Evolutionary conservation across 2,329 filamentous ascomycete genomes (phyloP).

Genomic region (Stemphylium beticola): DNA sequence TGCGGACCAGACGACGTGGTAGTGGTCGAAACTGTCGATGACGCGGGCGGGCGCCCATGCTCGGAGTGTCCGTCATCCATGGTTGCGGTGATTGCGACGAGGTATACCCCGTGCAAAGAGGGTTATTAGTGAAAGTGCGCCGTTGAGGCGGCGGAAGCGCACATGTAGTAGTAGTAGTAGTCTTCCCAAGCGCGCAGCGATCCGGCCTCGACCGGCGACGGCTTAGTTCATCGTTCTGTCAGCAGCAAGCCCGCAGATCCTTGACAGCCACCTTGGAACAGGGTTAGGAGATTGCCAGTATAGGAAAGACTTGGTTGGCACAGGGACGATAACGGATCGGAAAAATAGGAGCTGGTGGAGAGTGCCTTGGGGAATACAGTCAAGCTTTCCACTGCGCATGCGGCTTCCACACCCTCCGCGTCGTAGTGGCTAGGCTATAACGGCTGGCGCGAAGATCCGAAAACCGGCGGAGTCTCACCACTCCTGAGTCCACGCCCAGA

Average conservation of each 20-base stretch:
- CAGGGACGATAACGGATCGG: not conserved
- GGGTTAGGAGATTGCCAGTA: conserved; percentile 1
- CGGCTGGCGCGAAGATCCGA: conserved; percentile 3
- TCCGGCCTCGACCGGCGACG: conserved; percentile 24
- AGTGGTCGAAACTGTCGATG: conserved; percentile 30
- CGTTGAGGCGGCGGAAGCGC: conserved; percentile 7
- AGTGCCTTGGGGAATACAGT: not conserved
- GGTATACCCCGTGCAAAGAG: not conserved
- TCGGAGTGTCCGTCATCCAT: conserved; percentile 23
- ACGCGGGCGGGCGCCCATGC: conserved; percentile 12
- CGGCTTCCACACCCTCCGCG: not conserved
- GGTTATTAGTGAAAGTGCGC: not conserved
- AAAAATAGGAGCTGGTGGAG: not conserved
- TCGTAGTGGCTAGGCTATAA: not conserved
- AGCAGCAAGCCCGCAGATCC: conserved; percentile 12
- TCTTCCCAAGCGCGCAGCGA: conserved; percentile 20
- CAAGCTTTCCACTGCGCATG: too few relatives aligned
- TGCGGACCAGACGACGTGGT: conserved; percentile 37
- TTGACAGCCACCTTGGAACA: conserved; percentile 1
- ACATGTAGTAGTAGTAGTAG: conserved; percentile 16
- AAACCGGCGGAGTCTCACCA: not conserved
- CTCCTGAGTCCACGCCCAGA: not conserved
- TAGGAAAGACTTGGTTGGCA: conserved; percentile 11
- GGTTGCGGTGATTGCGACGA: not conserved
- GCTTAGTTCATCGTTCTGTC: conserved; percentile 26